These are phyloP conservation scores for Apiospora rasikravindrae DNA, from an alignment of 2,329 filamentous ascomycete species.

Conservation along the genomic window DNA sequence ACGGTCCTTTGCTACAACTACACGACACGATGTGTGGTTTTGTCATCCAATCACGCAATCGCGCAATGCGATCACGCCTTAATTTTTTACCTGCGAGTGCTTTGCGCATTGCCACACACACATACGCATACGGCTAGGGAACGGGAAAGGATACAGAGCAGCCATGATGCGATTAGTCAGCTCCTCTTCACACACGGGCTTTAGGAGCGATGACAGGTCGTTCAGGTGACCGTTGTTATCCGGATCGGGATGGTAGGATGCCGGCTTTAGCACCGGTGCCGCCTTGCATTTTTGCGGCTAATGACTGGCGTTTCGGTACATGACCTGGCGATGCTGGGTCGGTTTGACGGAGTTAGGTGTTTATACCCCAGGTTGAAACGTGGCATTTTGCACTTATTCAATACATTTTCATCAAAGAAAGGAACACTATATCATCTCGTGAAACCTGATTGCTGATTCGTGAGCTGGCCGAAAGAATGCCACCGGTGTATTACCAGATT, in stretches of 20 bases:
- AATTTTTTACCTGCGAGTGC: not conserved
- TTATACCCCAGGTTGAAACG: constrained; percentile 13
- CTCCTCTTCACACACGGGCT: not conserved
- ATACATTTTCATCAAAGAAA: not conserved
- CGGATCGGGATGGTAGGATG: not conserved
- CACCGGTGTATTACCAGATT: constrained; percentile 1
- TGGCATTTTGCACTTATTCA: not conserved
- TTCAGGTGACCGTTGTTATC: not conserved
- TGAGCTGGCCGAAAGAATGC: not conserved
- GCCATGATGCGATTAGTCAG: not conserved
- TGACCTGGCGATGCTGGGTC: not conserved
- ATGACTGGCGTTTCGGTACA: constrained; percentile 9
- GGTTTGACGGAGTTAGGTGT: constrained; percentile 5
- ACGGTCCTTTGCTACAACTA: not conserved
- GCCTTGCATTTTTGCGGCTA: not conserved
- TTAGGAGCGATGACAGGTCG: not conserved
- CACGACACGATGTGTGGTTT: not conserved
- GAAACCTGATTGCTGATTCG: not conserved
- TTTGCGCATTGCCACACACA: not conserved
- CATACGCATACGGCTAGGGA: not conserved
- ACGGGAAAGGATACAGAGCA: not conserved
- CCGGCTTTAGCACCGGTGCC: not conserved
- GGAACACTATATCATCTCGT: not conserved
- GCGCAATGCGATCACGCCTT: not conserved
- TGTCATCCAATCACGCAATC: not conserved